Conservation (phyloP, 192 early-diverging fungal species). For the Chytriomyces hyalinus region DNA sequence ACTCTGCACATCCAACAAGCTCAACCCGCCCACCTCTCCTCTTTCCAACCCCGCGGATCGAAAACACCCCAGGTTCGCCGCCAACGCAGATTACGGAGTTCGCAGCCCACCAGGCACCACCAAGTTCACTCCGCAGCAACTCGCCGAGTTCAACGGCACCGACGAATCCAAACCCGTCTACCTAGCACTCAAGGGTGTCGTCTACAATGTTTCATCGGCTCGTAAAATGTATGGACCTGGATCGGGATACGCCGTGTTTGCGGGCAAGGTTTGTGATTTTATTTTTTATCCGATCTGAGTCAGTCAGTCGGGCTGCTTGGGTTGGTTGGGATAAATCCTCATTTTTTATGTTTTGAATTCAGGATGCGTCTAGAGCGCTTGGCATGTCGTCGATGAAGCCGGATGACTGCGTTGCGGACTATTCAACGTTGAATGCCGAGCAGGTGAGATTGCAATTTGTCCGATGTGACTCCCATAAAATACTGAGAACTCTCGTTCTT, state of each 20-base stretch:
- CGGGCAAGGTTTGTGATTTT: slow-evolving; percentile 75
- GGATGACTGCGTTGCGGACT: slow-evolving; percentile 76
- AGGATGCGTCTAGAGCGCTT: slow-evolving; percentile 36
- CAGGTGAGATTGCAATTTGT: slow-evolving; percentile 49
- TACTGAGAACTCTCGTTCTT: neutral
- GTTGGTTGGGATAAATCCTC: neutral
- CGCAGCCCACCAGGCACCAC: slow-evolving; percentile 28
- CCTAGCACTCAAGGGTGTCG: slow-evolving; percentile 79
- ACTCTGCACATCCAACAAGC: too few species aligned
- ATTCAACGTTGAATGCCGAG: slow-evolving; percentile 64
- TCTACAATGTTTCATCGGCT: slow-evolving; percentile 76
- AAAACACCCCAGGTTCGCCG: slow-evolving; percentile 3
- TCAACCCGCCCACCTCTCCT: neutral
- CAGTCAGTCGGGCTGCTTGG: neutral
- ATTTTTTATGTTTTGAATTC: neutral
- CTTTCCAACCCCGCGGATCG: neutral
- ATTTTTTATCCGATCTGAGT: neutral
- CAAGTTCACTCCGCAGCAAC: slow-evolving; percentile 61
- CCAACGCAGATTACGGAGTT: slow-evolving; percentile 20
- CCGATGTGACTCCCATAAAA: neutral
- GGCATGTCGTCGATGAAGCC: slow-evolving; percentile 32
- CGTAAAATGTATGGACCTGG: slow-evolving; percentile 69
- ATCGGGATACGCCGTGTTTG: slow-evolving; percentile 75
- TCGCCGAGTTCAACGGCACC: slow-evolving; percentile 66
- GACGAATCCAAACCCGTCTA: slow-evolving; percentile 69